Conservation (phyloP, 139 green algal genomes). For the Nannochloris sp. region DNA sequence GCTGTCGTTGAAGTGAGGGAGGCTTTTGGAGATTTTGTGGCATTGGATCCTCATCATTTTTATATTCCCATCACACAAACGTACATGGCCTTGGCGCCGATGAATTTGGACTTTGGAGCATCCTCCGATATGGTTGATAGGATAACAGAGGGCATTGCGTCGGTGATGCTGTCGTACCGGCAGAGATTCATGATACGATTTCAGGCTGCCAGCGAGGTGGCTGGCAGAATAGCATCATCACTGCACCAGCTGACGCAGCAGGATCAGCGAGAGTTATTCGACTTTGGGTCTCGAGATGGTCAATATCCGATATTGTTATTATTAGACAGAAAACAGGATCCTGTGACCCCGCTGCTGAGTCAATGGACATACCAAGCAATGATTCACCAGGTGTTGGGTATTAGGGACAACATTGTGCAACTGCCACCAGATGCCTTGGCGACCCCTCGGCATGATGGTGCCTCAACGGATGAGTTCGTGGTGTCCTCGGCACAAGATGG, state of each 20-base stretch:
- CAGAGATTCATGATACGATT: conserved; percentile 73
- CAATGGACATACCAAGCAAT: conserved; percentile 78
- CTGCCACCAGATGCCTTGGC: conserved; percentile 12
- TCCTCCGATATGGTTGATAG: conserved; percentile 35
- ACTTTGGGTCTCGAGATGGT: conserved; percentile 53
- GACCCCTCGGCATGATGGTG: conserved; percentile 12
- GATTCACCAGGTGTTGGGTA: conserved; percentile 85
- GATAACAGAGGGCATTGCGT: conserved; percentile 71
- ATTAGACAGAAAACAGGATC: conserved; percentile 77
- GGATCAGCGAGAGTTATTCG: conserved; percentile 62
- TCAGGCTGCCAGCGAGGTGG: conserved; percentile 58
- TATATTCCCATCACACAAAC: conserved; percentile 44
- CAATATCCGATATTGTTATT: conserved; percentile 65
- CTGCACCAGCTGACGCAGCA: conserved; percentile 53
- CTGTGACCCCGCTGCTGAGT: conserved; percentile 75
- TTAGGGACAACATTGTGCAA: conserved; percentile 34
- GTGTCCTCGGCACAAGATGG: conserved; percentile 55
- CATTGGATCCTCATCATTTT: conserved; percentile 76
- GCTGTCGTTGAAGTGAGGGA: conserved; percentile 79
- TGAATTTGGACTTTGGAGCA: conserved; percentile 40
- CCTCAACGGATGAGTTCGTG: conserved; percentile 55
- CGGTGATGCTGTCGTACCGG: conserved; percentile 65
- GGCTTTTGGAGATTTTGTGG: conserved; percentile 80
- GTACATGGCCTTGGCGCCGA: conserved; percentile 29
- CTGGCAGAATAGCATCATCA: conserved; percentile 54